Conservation (phyloP, 2,329 filamentous ascomycete genomes). For the Amauroascus verrucosus region DNA sequence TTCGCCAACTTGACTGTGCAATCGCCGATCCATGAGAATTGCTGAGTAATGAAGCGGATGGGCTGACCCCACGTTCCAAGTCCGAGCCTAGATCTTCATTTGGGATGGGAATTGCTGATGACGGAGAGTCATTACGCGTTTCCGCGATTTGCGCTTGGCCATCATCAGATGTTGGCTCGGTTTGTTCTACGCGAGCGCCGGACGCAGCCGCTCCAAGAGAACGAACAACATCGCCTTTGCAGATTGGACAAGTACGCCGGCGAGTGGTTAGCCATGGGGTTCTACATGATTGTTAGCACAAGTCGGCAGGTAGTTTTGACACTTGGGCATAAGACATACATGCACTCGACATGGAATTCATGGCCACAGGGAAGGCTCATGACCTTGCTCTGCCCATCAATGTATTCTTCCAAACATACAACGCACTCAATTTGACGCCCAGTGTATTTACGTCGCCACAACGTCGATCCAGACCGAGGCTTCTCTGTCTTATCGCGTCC, state of each 20-base stretch:
- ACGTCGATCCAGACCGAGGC: slow-evolving; percentile 25
- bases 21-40: slow-evolving; percentile 17
- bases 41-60: slow-evolving; percentile 26
- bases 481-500: slow-evolving; percentile 37
- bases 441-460: slow-evolving; percentile 48
- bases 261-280: slow-evolving; percentile 95
- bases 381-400: slow-evolving; percentile 84
- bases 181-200: slow-evolving; percentile 17
- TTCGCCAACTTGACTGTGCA: slow-evolving; percentile 34
- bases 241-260: slow-evolving; percentile 94
- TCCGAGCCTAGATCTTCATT: slow-evolving; percentile 33
- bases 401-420: slow-evolving; percentile 91
- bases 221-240: slow-evolving; percentile 87
- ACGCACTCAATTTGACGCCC: slow-evolving; percentile 76
- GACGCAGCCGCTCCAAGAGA: slow-evolving; percentile 31
- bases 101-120: slow-evolving; percentile 42
- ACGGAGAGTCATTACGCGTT: slow-evolving; percentile 39
- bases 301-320: slow-evolving; percentile 7
- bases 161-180: slow-evolving; percentile 36
- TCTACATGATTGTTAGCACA: slow-evolving; percentile 39
- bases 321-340: slow-evolving; percentile 53
- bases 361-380: slow-evolving; percentile 97
- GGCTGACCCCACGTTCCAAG: slow-evolving; percentile 32
- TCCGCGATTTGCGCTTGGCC: slow-evolving; percentile 38
- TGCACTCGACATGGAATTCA: slow-evolving; percentile 96